Evolutionary conservation across 2,329 filamentous ascomycete genomes (phyloP).

Genomic region (Fusarium brevicatenulatum): DNA sequence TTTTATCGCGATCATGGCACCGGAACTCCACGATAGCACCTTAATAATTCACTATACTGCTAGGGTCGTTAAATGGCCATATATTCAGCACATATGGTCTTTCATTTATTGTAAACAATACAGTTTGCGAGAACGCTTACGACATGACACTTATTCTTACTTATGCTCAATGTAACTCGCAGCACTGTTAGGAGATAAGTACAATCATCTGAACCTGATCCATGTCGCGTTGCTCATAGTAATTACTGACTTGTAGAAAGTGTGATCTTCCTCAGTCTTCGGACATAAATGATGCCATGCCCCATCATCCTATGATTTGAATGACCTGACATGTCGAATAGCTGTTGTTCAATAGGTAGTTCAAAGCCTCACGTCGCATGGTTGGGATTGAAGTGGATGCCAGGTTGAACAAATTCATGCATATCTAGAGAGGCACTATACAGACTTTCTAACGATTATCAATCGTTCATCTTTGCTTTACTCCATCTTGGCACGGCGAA

Average conservation of each 20-base stretch:
- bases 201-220: too few species aligned
- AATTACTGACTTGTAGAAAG: not conserved
- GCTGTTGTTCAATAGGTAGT: not conserved
- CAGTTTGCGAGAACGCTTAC: not conserved
- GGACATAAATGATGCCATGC: not conserved
- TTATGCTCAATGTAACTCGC: not conserved
- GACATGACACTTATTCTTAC: not conserved
- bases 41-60: not conserved
- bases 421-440: not conserved
- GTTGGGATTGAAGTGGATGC: not conserved
- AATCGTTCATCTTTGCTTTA: not conserved
- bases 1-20: not conserved
- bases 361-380: too few species aligned
- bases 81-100: not conserved
- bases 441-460: not conserved
- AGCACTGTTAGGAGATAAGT: not conserved
- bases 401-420: not conserved
- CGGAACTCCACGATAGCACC: not conserved
- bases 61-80: not conserved
- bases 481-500: not conserved
- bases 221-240: not conserved
- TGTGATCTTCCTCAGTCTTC: not conserved
- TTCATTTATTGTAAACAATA: not conserved
- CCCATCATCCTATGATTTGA: not conserved
- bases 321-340: not conserved